Percentiles rank a stretch among this genome's conserved stretches.
These are phyloP conservation scores for Datura wrightii DNA, from an alignment of 257 asterid species.

Conservation along the genomic window DNA sequence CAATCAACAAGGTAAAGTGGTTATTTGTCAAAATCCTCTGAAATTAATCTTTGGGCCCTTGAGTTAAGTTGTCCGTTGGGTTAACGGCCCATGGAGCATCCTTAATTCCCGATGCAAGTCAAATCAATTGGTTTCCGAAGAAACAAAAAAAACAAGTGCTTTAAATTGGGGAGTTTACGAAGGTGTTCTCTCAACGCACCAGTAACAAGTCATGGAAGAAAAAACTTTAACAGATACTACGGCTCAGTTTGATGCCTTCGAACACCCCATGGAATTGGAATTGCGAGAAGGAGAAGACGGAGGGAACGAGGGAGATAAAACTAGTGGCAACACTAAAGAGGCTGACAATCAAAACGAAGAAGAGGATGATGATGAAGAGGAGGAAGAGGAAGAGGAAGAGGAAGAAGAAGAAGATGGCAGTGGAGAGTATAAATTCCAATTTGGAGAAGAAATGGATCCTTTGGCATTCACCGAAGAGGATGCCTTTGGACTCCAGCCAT, in stretches of 20 bases:
- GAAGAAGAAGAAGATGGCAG: conserved; percentile 59
- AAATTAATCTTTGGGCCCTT: background rate
- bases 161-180: background rate
- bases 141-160: background rate
- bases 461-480: conserved; percentile 66
- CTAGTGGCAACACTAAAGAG: conserved; percentile 29
- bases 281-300: conserved; percentile 38
- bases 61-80: background rate
- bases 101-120: too few relatives aligned
- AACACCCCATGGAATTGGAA: conserved; percentile 53
- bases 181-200: background rate
- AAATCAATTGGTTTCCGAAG: too few relatives aligned
- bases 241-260: conserved; percentile 43
- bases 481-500: conserved; percentile 70
- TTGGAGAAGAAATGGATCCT: conserved; percentile 77
- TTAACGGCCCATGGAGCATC: background rate
- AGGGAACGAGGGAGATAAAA: conserved; percentile 39
- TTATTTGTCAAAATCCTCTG: background rate
- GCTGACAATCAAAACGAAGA: conserved; percentile 43
- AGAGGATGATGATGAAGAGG: background rate
- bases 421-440: conserved; percentile 59
- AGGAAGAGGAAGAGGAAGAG: conserved; percentile 51
- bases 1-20: too few relatives aligned
- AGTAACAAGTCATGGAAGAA: background rate
- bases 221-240: background rate